Conservation (phyloP, 768 basidiomycete species). For the Suillus tomentosus region DNA sequence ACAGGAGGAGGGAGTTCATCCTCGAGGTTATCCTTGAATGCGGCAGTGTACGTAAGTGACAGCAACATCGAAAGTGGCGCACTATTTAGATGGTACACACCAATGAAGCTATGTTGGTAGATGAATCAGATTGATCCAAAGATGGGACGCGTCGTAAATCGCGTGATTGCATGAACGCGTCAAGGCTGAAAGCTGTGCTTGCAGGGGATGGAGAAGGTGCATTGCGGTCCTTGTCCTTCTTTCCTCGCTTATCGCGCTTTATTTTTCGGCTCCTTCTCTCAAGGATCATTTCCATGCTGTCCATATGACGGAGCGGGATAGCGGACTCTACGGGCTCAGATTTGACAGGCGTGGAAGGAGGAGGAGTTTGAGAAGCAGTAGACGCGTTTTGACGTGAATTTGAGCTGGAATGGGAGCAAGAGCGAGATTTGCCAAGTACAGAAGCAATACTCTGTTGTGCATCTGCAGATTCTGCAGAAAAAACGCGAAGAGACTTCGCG, state of each 20-base stretch:
- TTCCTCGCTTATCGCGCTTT: conserved; percentile 50
- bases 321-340: conserved; percentile 55
- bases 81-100: conserved; percentile 36
- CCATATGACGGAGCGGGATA: conserved; percentile 57
- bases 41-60: conserved; percentile 19
- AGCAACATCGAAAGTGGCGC: conserved; percentile 26
- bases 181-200: conserved; percentile 46
- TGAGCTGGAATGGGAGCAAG: conserved; percentile 43
- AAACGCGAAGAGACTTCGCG: conserved; percentile 46
- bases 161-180: conserved; percentile 57
- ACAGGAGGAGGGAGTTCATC: conserved; percentile 38
- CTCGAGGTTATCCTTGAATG: conserved; percentile 33
- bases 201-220: conserved; percentile 55
- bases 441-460: conserved; percentile 39
- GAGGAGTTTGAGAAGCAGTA: conserved; percentile 36
- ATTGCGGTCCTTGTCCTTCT: conserved; percentile 51
- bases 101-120: conserved; percentile 35
- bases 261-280: conserved; percentile 65
- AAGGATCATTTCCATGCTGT: conserved; percentile 77
- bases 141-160: conserved; percentile 46
- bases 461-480: conserved; percentile 36
- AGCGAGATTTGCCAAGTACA: conserved; percentile 43
- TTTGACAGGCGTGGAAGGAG: conserved; percentile 64
- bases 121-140: conserved; percentile 33
- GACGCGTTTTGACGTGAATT: conserved; percentile 55